Evolutionary conservation across 2,329 filamentous ascomycete species (phyloP).

Genomic region (Sporothrix inflata): DNA sequence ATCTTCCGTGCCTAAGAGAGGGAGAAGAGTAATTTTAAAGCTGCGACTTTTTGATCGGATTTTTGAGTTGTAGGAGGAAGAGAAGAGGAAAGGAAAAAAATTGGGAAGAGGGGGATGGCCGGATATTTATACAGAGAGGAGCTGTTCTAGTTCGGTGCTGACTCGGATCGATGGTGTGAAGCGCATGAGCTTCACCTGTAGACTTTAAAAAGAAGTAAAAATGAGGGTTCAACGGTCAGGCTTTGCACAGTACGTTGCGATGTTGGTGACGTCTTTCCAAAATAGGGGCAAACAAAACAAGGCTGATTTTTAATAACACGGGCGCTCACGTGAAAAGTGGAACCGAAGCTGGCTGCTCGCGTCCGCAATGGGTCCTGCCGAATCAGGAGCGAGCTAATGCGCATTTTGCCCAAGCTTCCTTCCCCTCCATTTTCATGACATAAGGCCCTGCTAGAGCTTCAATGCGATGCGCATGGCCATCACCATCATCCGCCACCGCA

Average conservation of each 20-base stretch:
- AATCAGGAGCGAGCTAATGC: conserved; percentile 26
- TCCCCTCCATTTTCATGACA: conserved; percentile 13
- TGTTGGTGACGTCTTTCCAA: conserved; percentile 3
- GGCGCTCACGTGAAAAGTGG: conserved; percentile 15
- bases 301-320: not conserved
- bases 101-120: not conserved
- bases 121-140: not conserved
- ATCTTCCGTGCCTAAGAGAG: not conserved
- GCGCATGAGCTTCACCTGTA: not conserved
- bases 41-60: not conserved
- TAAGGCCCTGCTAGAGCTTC: not conserved
- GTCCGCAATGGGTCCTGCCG: not conserved
- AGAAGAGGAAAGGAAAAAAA: not conserved
- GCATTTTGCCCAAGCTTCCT: conserved; percentile 1
- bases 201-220: not conserved
- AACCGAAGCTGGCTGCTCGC: not conserved
- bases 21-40: not conserved
- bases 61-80: not conserved
- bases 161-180: not conserved
- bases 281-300: conserved; percentile 13
- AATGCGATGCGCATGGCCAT: not conserved
- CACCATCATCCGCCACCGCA: not conserved
- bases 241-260: not conserved
- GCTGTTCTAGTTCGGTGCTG: not conserved
- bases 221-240: not conserved